Conservation (phyloP, 176 grass and related monocot genomes). For the Raddia guianensis region DNA sequence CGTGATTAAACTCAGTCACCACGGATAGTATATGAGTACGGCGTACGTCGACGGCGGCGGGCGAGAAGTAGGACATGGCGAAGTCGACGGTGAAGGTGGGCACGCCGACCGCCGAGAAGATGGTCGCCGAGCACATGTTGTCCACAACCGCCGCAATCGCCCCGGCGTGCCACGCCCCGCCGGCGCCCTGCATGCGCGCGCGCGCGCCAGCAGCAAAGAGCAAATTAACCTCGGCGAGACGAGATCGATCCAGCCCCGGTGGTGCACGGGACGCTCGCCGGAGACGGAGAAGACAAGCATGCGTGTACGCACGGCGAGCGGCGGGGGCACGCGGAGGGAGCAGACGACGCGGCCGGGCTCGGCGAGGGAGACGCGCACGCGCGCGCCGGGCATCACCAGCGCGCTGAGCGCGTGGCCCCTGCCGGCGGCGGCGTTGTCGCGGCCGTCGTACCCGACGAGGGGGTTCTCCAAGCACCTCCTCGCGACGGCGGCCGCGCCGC, state of each 20-base stretch:
- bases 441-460: neutral
- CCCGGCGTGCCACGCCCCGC: slow-evolving; percentile 56
- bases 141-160: slow-evolving; percentile 55
- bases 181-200: slow-evolving; percentile 38
- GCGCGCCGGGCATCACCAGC: slow-evolving; percentile 34
- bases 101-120: slow-evolving; percentile 43
- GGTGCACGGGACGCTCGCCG: too few relatives aligned
- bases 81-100: slow-evolving; percentile 50
- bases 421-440: neutral
- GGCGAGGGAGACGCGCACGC: slow-evolving; percentile 39
- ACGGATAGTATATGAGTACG: too few relatives aligned
- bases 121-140: slow-evolving; percentile 48
- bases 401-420: slow-evolving; percentile 37
- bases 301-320: slow-evolving; percentile 44
- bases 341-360: slow-evolving; percentile 43
- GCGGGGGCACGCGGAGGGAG: slow-evolving; percentile 51
- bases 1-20: too few relatives aligned
- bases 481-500: neutral
- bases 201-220: neutral
- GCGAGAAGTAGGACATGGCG: slow-evolving; percentile 48
- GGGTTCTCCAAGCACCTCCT: slow-evolving; percentile 33
- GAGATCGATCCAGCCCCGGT: neutral
- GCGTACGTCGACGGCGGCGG: slow-evolving; percentile 38
- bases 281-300: too few relatives aligned
- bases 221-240: neutral